Evolutionary conservation across 176 grass and related monocot genomes (phyloP), one percentile per base, ranked within the genome.

Genomic region (Puya raimondii): DNA sequence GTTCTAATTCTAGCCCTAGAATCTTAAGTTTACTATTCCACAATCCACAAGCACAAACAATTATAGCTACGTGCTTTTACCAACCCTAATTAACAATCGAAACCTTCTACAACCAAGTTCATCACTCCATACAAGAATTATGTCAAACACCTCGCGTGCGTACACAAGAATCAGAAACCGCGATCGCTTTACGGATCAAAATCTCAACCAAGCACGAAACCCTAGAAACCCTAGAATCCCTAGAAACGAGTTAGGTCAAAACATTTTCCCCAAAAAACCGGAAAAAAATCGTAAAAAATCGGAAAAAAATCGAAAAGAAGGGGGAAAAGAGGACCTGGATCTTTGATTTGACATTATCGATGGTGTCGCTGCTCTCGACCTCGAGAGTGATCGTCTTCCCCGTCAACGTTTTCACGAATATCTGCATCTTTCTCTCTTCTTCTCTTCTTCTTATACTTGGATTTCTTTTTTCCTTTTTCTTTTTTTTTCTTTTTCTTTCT

Each of bases 341-440:
- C 82, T 88, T 91, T 69, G 85, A 78, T 76, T 96, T 96, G 65
- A 91, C 85, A 84, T 91, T 86, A 64, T 96, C 92, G 72, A 96
- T 80, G 80, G 92, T 91, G 83, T 96, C 83, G 92, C 92, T 96
- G 76, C 78, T 88, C 92, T 96, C 92, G 42, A 91, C 92, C 80
- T 96, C 83, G 70, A 96, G 92, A 66, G 92, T 96, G 85, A 88
- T 91, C 72, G 88, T 96, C 88, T 85, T 86, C 72, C 92, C 88
- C 21, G 85, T 91, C 65, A 91, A 82, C 54, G 92, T 88, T 86
- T 96, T 96, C 66, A 96, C 88, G 66, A 91, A 96, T 70, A 88
- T 91, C 83, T 91, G 88, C 88, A 91, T 91, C 84, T 12, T 3
- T 16, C 47, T 61, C 52, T 0, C 1, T 50, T 67, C 25, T 70